Base-by-base conservation (phyloP, 352 stramenopile genomes). In the Phytophthora rubi region DNA sequence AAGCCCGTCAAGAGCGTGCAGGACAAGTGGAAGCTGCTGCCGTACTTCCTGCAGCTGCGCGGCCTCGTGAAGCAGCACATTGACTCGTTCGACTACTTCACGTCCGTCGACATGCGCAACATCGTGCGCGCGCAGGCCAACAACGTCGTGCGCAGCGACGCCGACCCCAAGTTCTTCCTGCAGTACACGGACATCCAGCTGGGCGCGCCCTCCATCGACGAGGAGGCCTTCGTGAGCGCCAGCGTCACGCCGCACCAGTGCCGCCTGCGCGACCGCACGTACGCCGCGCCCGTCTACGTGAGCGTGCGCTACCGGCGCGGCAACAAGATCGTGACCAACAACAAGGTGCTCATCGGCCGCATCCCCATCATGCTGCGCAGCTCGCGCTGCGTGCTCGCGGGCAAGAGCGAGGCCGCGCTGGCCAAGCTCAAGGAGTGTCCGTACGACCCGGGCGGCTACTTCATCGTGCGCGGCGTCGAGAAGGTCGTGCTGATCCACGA, bases 401-500 rank as follows among this genome's bases (percentile, higher is more conserved):
- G 92, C 26, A 99, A 99, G 75, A 93, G 86, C 45, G 93, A 99
- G 64, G 82, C 83, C 4, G 86, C 99, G 79, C 80, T 99, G 59
- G 97, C 97, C 32, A 91, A 90, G 57, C 94, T 99, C 75, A 98
- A 99, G 78, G 98, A 99, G 88, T 99, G 98, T 77, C 97, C 98
- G 18, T 99, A 99, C 77, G 98, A 99, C 83, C 98, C 98, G 23
- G 98, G 98, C 70, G 98, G 98, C 64, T 99, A 99, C 79, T 99
- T 99, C 67, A 96, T 99, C 68, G 96, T 99, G 28, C 99, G 99
- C 71, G 97, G 97, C 48, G 87, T 98, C 1, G 97, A 99, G 79
- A 99, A 99, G 73, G 98, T 99, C 16, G 98, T 99, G 78, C 82
- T 99, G 4, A 99, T 99, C 77, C 98, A 99, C 79, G 98, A 99